Percentiles rank a stretch among this genome's conserved stretches.
phyloP scores from a whole-genome alignment of 805 yeast species.

The Starmerella sp. region DNA sequence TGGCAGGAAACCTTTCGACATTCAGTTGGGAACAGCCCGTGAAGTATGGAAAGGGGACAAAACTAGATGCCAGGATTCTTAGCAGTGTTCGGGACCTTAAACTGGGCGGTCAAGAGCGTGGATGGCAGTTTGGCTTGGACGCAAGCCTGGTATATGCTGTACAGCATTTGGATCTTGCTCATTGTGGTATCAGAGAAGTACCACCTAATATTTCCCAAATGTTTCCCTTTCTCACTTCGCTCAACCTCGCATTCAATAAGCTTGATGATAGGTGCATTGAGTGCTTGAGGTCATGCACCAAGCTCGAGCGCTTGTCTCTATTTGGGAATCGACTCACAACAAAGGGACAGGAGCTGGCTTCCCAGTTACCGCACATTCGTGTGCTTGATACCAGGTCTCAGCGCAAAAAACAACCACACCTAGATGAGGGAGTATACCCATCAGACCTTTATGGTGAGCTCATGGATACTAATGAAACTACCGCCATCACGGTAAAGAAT shows the following conservation, averaged over 20 bases:
- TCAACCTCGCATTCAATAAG: conserved; percentile 21
- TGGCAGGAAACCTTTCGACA: conserved; percentile 11
- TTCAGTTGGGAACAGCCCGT: conserved; percentile 20
- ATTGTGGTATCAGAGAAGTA: conserved; percentile 12
- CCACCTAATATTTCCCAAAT: conserved; percentile 15
- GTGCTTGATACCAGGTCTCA: conserved; percentile 21
- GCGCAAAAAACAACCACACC: background rate
- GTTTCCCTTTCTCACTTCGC: conserved; percentile 20
- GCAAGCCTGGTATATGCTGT: conserved; percentile 11
- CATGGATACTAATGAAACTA: background rate
- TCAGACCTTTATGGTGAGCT: conserved; percentile 11
- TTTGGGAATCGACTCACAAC: conserved; percentile 16
- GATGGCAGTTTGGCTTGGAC: conserved; percentile 7
- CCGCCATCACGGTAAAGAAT: background rate
- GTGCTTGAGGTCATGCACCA: conserved; percentile 10
- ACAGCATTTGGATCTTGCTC: conserved; percentile 21
- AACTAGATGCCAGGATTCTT: conserved; percentile 9
- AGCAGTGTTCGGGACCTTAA: conserved; percentile 13
- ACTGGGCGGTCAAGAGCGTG: conserved; percentile 11
- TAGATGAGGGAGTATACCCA: conserved; percentile 5
- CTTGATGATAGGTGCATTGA: conserved; percentile 12
- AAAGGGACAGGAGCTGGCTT: conserved; percentile 8
- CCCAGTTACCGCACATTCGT: conserved; percentile 7
- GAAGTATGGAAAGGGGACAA: background rate
- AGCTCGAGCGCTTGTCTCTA: conserved; percentile 20